Percentiles rank a stretch among this genome's conserved stretches.
phyloP scores from a whole-genome alignment of 495 filamentous ascomycete genomes.

The Apiosordaria backusii region DNA sequence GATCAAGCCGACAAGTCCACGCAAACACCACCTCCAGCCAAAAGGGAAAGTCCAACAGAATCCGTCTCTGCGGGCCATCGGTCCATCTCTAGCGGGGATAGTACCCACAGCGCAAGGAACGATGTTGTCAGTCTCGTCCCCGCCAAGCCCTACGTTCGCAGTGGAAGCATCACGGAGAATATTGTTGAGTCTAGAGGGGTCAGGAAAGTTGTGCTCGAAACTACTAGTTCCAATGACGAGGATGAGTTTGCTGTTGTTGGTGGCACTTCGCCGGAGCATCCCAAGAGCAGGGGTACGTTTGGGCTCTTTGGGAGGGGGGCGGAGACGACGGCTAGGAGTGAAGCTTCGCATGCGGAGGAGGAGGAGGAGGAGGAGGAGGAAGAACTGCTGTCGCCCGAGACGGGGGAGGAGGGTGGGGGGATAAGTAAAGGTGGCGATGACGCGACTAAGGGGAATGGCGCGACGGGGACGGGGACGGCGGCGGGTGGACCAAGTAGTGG shows the following conservation, averaged over 20 bases:
- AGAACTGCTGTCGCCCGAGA: constrained; percentile 11
- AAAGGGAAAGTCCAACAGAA: constrained; percentile 12
- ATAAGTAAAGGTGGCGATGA: background rate
- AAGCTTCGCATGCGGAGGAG: background rate
- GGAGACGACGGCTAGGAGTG: background rate
- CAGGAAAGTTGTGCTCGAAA: constrained; percentile 79
- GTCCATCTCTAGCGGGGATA: constrained; percentile 23
- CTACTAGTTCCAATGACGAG: constrained; percentile 50
- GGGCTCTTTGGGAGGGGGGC: constrained; percentile 12
- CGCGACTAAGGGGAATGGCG: constrained; percentile 15
- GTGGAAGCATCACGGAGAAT: constrained; percentile 87
- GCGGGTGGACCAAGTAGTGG: constrained; percentile 11
- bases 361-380: constrained; percentile 26
- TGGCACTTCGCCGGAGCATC: constrained; percentile 15
- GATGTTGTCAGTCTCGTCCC: constrained; percentile 17
- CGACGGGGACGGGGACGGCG: constrained; percentile 6
- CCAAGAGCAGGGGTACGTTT: constrained; percentile 20
- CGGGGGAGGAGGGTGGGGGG: constrained; percentile 16
- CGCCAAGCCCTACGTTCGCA: constrained; percentile 61
- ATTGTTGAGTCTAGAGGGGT: constrained; percentile 76
- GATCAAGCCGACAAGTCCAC: constrained; percentile 25
- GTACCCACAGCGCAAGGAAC: constrained; percentile 18
- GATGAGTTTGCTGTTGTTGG: constrained; percentile 22
- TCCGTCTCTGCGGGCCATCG: background rate
- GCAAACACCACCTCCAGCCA: constrained; percentile 20